A percentile compares a stretch with the other conserved stretches of the same genome.
phyloP scores from a whole-genome alignment of 352 stramenopile species.

The Pelagophyceae sp. region DNA sequence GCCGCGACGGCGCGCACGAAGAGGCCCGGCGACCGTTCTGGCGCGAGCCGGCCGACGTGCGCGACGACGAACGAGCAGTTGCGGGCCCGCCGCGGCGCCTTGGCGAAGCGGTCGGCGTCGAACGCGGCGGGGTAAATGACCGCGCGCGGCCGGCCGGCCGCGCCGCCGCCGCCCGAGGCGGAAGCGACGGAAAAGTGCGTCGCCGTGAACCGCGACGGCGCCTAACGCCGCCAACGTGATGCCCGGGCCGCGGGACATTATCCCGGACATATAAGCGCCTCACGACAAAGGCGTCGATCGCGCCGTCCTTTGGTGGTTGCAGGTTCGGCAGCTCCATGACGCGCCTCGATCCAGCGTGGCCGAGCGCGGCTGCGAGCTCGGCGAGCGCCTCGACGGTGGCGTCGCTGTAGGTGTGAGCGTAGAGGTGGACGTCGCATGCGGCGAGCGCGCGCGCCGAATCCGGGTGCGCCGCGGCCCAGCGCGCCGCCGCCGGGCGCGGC shows the following conservation, averaged over 20 bases:
- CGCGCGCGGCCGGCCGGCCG: background rate
- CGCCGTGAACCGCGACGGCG: background rate
- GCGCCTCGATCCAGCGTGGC: background rate
- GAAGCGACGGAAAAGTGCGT: background rate
- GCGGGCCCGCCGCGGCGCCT: background rate
- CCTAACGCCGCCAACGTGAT: no score
- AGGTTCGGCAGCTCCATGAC: conserved; percentile 21
- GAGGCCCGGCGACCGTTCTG: conserved; percentile 8
- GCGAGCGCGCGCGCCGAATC: background rate
- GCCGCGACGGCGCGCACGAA: conserved; percentile 6
- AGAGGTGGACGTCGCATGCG: conserved; percentile 1
- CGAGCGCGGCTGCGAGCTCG: background rate
- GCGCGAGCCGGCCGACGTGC: background rate
- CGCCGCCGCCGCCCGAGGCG: background rate
- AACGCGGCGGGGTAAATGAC: background rate
- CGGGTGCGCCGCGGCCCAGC: background rate
- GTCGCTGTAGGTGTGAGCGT: conserved; percentile 10
- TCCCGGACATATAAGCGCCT: background rate
- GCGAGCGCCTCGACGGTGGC: background rate
- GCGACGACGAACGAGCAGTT: conserved; percentile 4
- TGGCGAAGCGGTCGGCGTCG: background rate
- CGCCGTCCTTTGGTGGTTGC: background rate
- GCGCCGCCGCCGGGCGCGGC: background rate
- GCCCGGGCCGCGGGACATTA: no score
- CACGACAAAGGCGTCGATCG: conserved; percentile 5